Evolutionary conservation across 2,329 filamentous ascomycete species (phyloP).

Genomic region (Diaporthe helianthi): DNA sequence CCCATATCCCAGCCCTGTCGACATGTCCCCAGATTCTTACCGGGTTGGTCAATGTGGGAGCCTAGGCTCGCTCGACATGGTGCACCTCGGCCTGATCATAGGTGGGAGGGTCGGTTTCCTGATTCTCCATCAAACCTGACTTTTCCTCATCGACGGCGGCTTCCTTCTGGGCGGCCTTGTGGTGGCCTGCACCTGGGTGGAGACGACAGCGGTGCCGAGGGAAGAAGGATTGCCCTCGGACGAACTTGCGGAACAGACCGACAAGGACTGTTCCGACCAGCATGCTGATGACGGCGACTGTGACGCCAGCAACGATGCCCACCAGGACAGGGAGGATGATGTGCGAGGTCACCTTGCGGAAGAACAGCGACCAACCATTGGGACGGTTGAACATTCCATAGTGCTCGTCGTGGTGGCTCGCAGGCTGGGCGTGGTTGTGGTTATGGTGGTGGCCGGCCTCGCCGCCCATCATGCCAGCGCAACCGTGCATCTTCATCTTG

Average conservation of each 20-base stretch:
- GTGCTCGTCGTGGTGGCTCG: conserved; percentile 30
- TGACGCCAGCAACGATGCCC: conserved; percentile 72
- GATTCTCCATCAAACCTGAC: conserved; percentile 53
- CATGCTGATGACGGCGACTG: conserved; percentile 68
- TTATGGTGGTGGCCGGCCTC: conserved; percentile 29
- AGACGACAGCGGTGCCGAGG: conserved; percentile 43
- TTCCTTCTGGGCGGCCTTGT: conserved; percentile 49
- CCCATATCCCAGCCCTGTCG: not conserved
- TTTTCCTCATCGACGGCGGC: conserved; percentile 55
- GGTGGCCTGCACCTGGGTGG: conserved; percentile 37
- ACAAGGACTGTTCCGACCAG: conserved; percentile 67
- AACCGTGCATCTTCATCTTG: conserved; percentile 47
- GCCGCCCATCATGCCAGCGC: conserved; percentile 47
- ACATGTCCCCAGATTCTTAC: not conserved
- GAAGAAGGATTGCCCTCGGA: conserved; percentile 50
- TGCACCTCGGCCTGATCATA: conserved; percentile 38
- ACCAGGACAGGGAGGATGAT: conserved; percentile 73
- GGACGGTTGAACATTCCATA: conserved; percentile 34
- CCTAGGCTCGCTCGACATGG: conserved; percentile 12
- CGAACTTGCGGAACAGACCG: conserved; percentile 63
- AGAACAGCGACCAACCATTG: conserved; percentile 52
- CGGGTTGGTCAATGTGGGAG: not conserved
- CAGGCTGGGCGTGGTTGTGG: conserved; percentile 25
- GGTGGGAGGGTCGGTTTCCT: conserved; percentile 43
- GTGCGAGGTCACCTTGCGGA: conserved; percentile 65